Evolutionary conservation across 2,329 filamentous ascomycete species (phyloP), one percentile per base, ranked within the genome.

Genomic region (Exophiala calicioides): DNA sequence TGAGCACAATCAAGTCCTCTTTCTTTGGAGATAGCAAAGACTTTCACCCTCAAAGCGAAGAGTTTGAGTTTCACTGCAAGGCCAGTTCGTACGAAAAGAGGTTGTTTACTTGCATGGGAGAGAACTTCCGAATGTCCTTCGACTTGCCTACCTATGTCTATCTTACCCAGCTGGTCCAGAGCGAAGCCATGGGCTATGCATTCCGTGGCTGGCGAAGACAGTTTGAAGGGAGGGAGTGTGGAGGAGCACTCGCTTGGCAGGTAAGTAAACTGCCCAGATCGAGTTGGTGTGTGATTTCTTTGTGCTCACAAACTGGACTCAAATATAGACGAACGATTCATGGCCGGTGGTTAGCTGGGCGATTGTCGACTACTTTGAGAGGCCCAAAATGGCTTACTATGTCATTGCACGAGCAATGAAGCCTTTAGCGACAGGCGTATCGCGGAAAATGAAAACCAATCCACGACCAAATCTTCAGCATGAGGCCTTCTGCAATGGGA

Each of bases 21-120:
- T n/a, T n/a, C n/a, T n/a, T n/a, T n/a, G n/a, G n/a, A n/a, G n/a
- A n/a, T n/a, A n/a, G n/a, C n/a, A n/a, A n/a, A n/a, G n/a, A n/a
- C n/a, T n/a, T n/a, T n/a, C n/a, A n/a, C n/a, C n/a, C n/a, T n/a
- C n/a, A n/a, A n/a, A n/a, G n/a, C n/a, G n/a, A n/a, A n/a, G 91
- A 89, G 5, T 72, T 96, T 21, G 90, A 96, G 65, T 95, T 95
- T 64, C 91, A 96, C 74, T 96, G 96, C 74, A 96, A 96, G 69
- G 91, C 90, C 1, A 85, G 85, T 40, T 90, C 90, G 0, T 88
- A 95, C 63, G 88, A 94, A 67, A 80, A 90, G 16, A 79, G 89
- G 27, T 82, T 96, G 45, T 89, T 89, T 1, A 81, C 90, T 1
- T 96, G 96, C 61, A 75, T 95, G 1, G 87, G 88, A 2, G 90